Evolutionary conservation across 2,329 filamentous ascomycete species (phyloP).

Genomic region (Fusarium transvaalense): DNA sequence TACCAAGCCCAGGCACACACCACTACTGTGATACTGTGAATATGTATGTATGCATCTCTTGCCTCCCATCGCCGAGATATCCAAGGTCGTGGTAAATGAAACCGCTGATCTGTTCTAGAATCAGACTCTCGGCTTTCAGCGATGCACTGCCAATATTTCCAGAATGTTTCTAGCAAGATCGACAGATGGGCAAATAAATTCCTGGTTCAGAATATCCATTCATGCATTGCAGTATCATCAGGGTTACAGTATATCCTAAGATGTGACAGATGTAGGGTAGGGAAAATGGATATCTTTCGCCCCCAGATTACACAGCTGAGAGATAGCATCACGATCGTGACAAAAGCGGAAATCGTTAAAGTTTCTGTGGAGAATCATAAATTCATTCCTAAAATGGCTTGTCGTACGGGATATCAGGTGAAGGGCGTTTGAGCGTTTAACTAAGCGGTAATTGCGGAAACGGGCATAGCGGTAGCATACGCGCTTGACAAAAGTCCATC

Average conservation of each 20-base stretch:
- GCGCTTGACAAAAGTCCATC: slow-evolving; percentile 29
- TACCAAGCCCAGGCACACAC: no score
- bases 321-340: slow-evolving; percentile 6
- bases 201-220: not conserved
- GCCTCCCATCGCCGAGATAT: slow-evolving; percentile 7
- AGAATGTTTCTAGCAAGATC: not conserved
- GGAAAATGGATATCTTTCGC: not conserved
- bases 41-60: slow-evolving; percentile 1
- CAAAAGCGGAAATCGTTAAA: not conserved
- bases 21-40: not conserved
- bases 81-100: not conserved
- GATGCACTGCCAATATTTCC: not conserved
- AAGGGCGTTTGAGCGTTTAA: not conserved
- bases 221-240: not conserved
- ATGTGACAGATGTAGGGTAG: not conserved
- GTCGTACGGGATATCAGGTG: not conserved
- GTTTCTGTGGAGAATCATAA: not conserved
- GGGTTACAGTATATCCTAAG: not conserved
- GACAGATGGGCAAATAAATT: not conserved
- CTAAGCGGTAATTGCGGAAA: not conserved
- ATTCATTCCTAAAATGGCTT: not conserved
- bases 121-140: not conserved
- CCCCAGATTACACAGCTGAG: not conserved
- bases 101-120: not conserved
- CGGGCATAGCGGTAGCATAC: slow-evolving; percentile 9